Base-by-base conservation (phyloP, 352 stramenopile species). In the Pythium graminicola region DNA sequence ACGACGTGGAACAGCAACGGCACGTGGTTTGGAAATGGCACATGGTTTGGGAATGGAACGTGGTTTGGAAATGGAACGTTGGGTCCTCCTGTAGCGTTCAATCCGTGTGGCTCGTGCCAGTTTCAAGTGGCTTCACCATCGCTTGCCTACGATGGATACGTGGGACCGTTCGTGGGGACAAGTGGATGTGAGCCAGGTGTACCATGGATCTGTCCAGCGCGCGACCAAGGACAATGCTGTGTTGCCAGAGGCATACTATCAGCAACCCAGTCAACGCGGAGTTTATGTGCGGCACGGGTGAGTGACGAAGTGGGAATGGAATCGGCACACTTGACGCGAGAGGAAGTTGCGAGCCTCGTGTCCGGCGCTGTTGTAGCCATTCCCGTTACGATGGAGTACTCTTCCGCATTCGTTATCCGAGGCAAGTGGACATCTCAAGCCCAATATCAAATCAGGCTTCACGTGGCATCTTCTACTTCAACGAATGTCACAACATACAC, bases 171-270 rank as follows among this genome's bases (percentile, higher is more conserved):
- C 32, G 11, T 23, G 11, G 20, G 39, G 9, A n/a, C 38, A 0
- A 6, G 5, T 8, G 19, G 17, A 1, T 65, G 58, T 28, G 58
- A 65, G 33, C 51, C 44, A 9, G 58, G 45, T 5, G 45, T 61
- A 19, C 51, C 58, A 41, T 65, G 58, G 58, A 57, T 65, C 13
- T 65, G 58, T 10, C 58, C 58, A 16, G 1, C 36, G n/a, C 16
- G 14, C 6, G 58, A 65, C 29, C 8, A 27, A 9, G 58, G 58
- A 17, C 43, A 26, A n/a, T 65, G 58, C 27, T 65, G 58, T 22
- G 51, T 61, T 22, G 46, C 32, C 29, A 54, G 35, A 14, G 52
- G 26, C 13, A 8, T 14, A n/a, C 33, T 61, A 1, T 46, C 43
- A 0, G 22, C 38, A 4, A 46, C 31, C 0, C 13, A 27, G 11